Evolutionary conservation across 495 filamentous ascomycete genomes (phyloP), one percentile per base, ranked within the genome.

Genomic region (Tricharina praecox): DNA sequence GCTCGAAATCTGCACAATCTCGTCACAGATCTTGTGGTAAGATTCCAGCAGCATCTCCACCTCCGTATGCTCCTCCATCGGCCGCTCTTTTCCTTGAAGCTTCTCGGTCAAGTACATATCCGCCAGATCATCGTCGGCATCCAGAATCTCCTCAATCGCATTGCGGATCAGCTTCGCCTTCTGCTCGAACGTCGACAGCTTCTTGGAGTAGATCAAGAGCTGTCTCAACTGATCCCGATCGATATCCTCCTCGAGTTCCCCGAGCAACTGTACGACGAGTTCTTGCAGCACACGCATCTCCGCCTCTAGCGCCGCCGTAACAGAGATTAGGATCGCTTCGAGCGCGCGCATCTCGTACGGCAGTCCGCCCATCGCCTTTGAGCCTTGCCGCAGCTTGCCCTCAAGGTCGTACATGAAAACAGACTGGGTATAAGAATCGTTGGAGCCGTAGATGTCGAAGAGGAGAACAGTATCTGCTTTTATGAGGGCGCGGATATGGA

Each of bases 21-120:
- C 90, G 64, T 97, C 90, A 60, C 81, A 84, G 36, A 97, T 79
- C 64, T 97, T 96, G 61, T 97, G 85, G 56, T 97, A 97, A 16
- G 83, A 92, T 63, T 97, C 90, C 11, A 97, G 68, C 37, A 97
- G 67, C 78, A 96, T 85, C 64, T 97, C 90, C 1, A 97, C 81
- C 64, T 97, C 90, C 13, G 85, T 87, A 61, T 97, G 90, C 56
- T 96, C 85, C 50, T 93, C 74, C 51, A 87, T 85, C 32, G 77
- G 74, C 9, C 90, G 69, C 23, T 75, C 60, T 24, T 80, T 72
- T 48, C 88, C 85, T 26, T 72, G 75, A 5, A 74, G 68, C 57
- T 93, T 82, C 64, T 94, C 90, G 0, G 79, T 82, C 49, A 97
- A 64, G 57, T 97, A 97, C 90, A 97, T 96, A 51, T 82, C 72